A percentile compares a stretch with the other conserved stretches of the same genome.
These are phyloP conservation scores for Trebouxiophyceae sp. DNA, from an alignment of 163 green algal species.

Conservation along the genomic window DNA sequence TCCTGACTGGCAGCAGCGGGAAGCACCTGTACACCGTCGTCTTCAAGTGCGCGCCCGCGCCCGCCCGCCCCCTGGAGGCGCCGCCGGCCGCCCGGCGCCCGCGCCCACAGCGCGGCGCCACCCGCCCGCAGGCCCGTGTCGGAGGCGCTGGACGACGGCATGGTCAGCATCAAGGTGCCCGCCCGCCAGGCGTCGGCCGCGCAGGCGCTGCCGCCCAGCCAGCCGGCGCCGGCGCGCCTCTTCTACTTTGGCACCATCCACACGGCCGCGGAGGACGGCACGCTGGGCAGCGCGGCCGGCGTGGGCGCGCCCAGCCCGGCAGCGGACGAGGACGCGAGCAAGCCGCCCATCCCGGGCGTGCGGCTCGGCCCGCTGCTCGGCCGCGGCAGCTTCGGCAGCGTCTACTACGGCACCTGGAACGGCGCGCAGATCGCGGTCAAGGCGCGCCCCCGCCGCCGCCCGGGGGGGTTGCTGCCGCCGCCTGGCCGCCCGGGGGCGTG, in stretches of 20 bases:
- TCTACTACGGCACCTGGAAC: conserved; percentile 42
- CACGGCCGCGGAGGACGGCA: too few species aligned
- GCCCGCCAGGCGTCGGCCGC: neutral
- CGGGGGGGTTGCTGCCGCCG: too few species aligned
- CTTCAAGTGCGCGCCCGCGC: neutral
- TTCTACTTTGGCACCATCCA: neutral
- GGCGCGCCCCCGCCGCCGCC: too few species aligned
- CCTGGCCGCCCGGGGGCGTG: neutral
- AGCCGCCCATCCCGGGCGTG: conserved; percentile 13
- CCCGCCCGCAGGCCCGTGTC: neutral
- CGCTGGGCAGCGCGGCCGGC: neutral
- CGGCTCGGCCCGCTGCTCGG: conserved; percentile 48
- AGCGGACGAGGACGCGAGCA: conserved; percentile 14
- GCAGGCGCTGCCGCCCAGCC: neutral
- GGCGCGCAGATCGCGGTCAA: conserved; percentile 42
- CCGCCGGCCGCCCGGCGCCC: too few species aligned
- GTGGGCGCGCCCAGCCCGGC: neutral
- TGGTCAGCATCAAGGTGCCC: neutral
- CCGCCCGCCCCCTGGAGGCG: too few species aligned
- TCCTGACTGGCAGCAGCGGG: neutral
- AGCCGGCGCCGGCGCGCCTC: neutral
- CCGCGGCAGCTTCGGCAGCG: conserved; percentile 32
- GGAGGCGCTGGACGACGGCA: neutral
- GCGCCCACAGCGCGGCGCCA: too few species aligned
- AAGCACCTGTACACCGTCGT: neutral